Base-by-base conservation (phyloP, 1,139 yeast genomes). In the Cylindricascospora bacillispora region DNA sequence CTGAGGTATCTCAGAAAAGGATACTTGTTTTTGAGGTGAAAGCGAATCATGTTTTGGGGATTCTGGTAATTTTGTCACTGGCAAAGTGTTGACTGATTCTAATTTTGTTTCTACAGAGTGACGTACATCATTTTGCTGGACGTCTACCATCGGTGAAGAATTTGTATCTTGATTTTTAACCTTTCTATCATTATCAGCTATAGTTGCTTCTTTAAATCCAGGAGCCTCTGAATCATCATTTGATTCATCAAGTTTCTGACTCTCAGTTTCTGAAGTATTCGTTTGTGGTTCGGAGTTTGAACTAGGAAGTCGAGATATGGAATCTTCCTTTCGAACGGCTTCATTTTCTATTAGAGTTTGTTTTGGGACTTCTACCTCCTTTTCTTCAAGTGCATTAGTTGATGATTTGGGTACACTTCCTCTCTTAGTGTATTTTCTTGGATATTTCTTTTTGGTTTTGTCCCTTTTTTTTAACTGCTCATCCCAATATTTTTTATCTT, bases 381-480 rank as follows among this genome's bases (percentile, higher is more conserved):
- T 13, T 12, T 12, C 22, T 17, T 2, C 23, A 13, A 11, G 12
- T 3, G 7, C n/a, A 6, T 17, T 19, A 7, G 15, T 16, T 13
- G 10, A 10, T 7, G 7, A 7, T 7, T 18, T 7, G 9, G 21
- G 7, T 38, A 51, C 36, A 40, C 49, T 37, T 33, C 44, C 46
- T 33, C 26, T 29, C 24, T 40, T 40, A 26, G 32, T 61, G 59
- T 11, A 65, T 54, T 44, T 73, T 73, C 40, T 41, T n/a, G 49
- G 43, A 34, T 47, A 46, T 29, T 45, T 49, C 36, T 56, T 58
- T 39, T 51, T 53, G 31, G 40, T 60, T 56, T 54, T 62, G 51
- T 45, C 68, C 56, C 55, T 59, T 55, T 41, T 61, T 48, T 46
- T 35, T 23, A 57, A 41, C 35, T 60, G 60, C 26, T 48, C 56